phyloP scores from a whole-genome alignment of 345 rosid genomes.

The Conringia planisiliqua region DNA sequence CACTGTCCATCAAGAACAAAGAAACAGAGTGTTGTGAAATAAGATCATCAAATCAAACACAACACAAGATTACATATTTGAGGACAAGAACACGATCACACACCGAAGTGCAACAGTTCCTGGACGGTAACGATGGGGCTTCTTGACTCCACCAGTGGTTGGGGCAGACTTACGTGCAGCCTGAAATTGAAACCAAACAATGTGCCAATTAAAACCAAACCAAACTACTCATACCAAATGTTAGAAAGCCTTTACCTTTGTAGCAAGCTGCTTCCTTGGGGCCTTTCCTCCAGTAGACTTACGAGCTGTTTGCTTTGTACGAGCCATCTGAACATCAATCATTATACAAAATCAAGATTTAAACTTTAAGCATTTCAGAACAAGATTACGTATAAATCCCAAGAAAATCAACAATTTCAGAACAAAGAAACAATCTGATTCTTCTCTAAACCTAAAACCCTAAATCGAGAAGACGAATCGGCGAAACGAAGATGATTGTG shows the following conservation, averaged over 20 bases:
- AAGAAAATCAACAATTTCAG: not conserved
- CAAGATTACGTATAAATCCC: not conserved
- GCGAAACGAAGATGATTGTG: not conserved
- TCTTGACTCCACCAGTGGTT: constrained; percentile 32
- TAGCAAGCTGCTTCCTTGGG: not conserved
- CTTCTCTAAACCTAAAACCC: not conserved
- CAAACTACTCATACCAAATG: not conserved
- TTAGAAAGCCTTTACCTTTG: not conserved
- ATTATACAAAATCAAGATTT: not conserved
- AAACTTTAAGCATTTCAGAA: not conserved
- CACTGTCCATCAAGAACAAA: not conserved
- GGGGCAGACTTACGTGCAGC: constrained; percentile 96
- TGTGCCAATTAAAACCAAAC: not conserved
- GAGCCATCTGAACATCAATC: not conserved
- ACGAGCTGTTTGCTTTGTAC: not conserved
- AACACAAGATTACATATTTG: not conserved
- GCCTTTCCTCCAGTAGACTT: not conserved
- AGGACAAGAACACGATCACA: not conserved
- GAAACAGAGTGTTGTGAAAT: not conserved
- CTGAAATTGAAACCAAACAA: constrained; percentile 19
- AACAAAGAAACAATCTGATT: not conserved
- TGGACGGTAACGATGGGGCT: not conserved
- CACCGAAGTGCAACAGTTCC: constrained; percentile 50
- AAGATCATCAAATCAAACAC: not conserved
- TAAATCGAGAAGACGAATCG: not conserved